Evolutionary conservation across 2,329 filamentous ascomycete species (phyloP).

Genomic region (Diaporthe caulivora): DNA sequence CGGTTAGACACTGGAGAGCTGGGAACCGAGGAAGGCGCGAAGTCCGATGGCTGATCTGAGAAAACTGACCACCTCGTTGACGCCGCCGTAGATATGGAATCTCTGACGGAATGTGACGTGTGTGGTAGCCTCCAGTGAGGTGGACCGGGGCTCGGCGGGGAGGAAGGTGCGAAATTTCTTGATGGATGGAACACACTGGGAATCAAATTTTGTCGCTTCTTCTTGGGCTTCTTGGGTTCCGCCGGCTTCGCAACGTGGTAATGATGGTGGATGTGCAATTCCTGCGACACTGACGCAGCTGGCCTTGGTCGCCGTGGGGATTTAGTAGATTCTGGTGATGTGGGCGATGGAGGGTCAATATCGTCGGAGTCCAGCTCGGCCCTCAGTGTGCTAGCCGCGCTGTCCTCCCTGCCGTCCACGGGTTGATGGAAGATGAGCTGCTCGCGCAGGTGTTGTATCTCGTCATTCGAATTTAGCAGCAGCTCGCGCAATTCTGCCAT

Average conservation of each 20-base stretch:
- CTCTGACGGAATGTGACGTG: conserved; percentile 56
- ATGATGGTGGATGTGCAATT: conserved; percentile 94
- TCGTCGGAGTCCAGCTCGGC: conserved; percentile 74
- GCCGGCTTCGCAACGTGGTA: conserved; percentile 80
- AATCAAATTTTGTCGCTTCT: conserved; percentile 72
- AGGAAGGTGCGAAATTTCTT: conserved; percentile 52
- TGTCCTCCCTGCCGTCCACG: conserved; percentile 57
- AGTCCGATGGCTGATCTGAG: conserved; percentile 72
- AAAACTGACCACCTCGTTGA: conserved; percentile 75
- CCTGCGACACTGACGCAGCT: conserved; percentile 69
- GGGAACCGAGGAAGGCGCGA: conserved; percentile 78
- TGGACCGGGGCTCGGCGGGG: conserved; percentile 50
- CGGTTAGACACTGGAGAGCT: conserved; percentile 84
- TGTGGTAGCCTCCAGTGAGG: conserved; percentile 53
- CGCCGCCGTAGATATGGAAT: conserved; percentile 64
- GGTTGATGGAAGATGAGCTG: conserved; percentile 86
- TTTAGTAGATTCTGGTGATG: conserved; percentile 40
- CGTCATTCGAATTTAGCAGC: conserved; percentile 91
- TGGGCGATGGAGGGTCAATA: conserved; percentile 46
- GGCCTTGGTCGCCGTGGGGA: conserved; percentile 36
- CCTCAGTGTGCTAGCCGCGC: conserved; percentile 68
- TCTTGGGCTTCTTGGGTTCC: conserved; percentile 75
- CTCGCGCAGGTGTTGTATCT: conserved; percentile 88
- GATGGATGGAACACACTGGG: conserved; percentile 72
- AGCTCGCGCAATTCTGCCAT: conserved; percentile 93